These are phyloP conservation scores for Phytophthora foliorum DNA, from an alignment of 352 stramenopile genomes.

Conservation along the genomic window DNA sequence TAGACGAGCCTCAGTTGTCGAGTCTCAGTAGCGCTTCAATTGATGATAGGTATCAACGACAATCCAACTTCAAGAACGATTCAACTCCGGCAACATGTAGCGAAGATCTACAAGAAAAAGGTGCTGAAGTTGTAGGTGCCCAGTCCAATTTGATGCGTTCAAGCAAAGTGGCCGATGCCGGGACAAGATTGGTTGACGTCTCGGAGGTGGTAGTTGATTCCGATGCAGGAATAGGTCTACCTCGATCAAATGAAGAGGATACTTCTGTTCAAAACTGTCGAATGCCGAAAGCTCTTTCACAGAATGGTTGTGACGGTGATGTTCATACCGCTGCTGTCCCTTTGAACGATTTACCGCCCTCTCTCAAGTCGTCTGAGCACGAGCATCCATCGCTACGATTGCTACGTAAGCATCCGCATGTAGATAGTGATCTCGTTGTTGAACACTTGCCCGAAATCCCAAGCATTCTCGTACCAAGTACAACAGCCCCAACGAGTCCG, in stretches of 20 bases:
- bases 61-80: not conserved
- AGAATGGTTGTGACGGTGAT: not conserved
- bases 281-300: not conserved
- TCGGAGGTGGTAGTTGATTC: not conserved
- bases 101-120: not conserved
- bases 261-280: not conserved
- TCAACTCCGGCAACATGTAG: not conserved
- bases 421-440: slow-evolving; percentile 9
- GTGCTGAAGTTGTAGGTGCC: not conserved
- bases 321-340: not conserved
- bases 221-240: not conserved
- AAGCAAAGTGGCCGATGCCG: not conserved
- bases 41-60: not conserved
- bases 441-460: slow-evolving; percentile 31
- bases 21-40: not conserved
- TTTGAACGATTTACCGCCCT: not conserved
- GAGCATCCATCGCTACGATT: not conserved
- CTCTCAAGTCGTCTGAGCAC: not conserved
- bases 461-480: slow-evolving; percentile 16
- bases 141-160: not conserved
- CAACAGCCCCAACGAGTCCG: not conserved
- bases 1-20: not conserved
- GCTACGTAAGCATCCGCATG: not conserved
- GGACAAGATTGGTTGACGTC: not conserved
- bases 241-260: not conserved